phyloP scores from a whole-genome alignment of 192 early-diverging fungal species.

The Coemansia sp. region DNA sequence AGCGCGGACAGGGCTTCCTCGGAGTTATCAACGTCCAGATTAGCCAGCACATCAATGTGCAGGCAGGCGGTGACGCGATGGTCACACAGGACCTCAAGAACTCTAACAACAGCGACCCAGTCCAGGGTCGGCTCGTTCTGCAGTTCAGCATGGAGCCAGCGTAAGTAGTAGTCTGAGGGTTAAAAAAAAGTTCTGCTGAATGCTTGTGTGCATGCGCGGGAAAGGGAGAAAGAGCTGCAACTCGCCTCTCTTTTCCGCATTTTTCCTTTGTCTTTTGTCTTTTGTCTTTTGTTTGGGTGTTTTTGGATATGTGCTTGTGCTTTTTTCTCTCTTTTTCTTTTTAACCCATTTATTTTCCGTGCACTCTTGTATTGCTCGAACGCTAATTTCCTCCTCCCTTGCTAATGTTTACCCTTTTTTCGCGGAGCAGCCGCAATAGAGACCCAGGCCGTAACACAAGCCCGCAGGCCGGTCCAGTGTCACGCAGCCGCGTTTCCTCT shows the following conservation, averaged over 20 bases:
- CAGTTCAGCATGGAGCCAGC: slow-evolving; percentile 33
- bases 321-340: not conserved
- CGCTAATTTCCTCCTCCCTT: slow-evolving; percentile 19
- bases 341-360: not conserved
- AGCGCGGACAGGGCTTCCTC: slow-evolving; percentile 86
- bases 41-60: slow-evolving; percentile 77
- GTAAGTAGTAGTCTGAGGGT: not conserved
- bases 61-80: slow-evolving; percentile 67
- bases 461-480: slow-evolving; percentile 13
- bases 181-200: slow-evolving; percentile 58
- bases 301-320: not conserved
- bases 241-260: slow-evolving; percentile 26
- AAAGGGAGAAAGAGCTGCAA: not conserved
- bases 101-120: slow-evolving; percentile 75
- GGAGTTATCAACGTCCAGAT: slow-evolving; percentile 88
- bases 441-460: slow-evolving; percentile 24
- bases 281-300: slow-evolving; percentile 13
- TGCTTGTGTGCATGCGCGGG: not conserved
- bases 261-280: slow-evolving; percentile 16
- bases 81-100: slow-evolving; percentile 85
- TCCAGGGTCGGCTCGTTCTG: slow-evolving; percentile 77
- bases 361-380: not conserved
- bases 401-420: slow-evolving; percentile 52
- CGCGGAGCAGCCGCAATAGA: slow-evolving; percentile 46
- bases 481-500: slow-evolving; percentile 16